Evolutionary conservation across 2,329 filamentous ascomycete species (phyloP), one percentile per base, ranked within the genome.

Genomic region (Orbilia javanica): DNA sequence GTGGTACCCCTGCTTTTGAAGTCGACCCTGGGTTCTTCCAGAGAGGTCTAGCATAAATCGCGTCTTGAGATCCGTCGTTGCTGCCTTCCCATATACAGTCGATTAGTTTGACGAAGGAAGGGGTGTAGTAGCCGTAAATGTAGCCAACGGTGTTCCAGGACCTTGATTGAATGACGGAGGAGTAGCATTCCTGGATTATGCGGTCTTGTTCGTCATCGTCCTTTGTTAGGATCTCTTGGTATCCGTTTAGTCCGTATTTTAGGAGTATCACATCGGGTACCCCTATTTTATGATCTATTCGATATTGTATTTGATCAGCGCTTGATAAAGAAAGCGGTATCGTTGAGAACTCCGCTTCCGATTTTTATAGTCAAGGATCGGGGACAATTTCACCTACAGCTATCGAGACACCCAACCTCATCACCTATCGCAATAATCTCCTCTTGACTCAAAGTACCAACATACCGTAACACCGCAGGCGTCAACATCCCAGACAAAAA

Each of bases 221-320:
- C n/a, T 46, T 39, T 18, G 34, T 20, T 6, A 64, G n/a, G 1
- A 53, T 29, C 8, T 18, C 8, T 22, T 36, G 52, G 5, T 55
- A 8, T 20, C 57, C 57, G 8, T 55, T 57, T 1, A 65, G 48
- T 22, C 55, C 67, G 3, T 22, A 7, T 11, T 63, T 27, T 31
- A 29, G 64, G 11, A 64, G 15, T 31, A 71, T 29, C 8, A 63
- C 29, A 25, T 64, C 29, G 3, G 57, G 67, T 25, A 64, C n/a
- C 15, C 44, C 55, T 18, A 20, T 42, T 64, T 39, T 62, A 20
- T 64, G 55, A 25, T 71, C 67, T 71, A 18, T 29, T 52, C 10
- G 11, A n/a, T 27, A 15, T 42, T 44, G 15, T n/a, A n/a, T 44
- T n/a, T 44, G 39, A n/a, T n/a, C n/a, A n/a, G n/a, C n/a, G n/a